Evolutionary conservation across 257 asterid species (phyloP), one percentile per base, ranked within the genome.

Genomic region (Nicotiana paniculata): DNA sequence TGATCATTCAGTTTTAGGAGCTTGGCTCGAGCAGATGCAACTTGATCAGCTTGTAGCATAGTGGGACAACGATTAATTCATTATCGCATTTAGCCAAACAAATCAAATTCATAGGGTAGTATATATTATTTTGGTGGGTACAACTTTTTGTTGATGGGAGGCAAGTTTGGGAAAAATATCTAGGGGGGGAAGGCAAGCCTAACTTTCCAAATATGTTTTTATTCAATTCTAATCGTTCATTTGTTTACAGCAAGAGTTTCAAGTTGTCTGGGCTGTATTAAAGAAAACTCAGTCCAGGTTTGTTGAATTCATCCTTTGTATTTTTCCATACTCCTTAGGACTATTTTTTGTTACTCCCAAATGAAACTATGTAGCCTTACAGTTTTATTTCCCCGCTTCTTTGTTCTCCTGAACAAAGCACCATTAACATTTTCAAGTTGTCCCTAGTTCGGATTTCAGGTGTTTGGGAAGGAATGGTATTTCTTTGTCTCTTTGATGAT

Each of bases 21-120:
- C 94, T 79, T 92, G 97, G 97, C 97, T 96, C 74, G 97, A 94
- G 95, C 94, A 91, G 93, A 91, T 94, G 97, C 97, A 92, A 87
- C 92, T 92, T 61, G 97, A 93, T 93, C 96, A 90, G 93, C 95
- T 90, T 74, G 91, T 90, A 58, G 97, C 89, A 89, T 91, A 91
- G 93, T 65, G 15, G 43, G 87, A 59, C 32, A 88, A 58, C 18
- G 80, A 86, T 89, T 90, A 90, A 88, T 87, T 88, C 84, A 91
- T 80, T 63, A 89, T 89, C 84, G 84, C 85, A 54, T 83, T 86
- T 90, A 87, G 91, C 83, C 85, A 87, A 89, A 72, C 84, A 78
- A 79, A 80, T 82, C 76, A 86, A 87, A 84, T 77, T 37, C 78
- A 32, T 86, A 88, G 86, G 91, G 88, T 85, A 85, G 89, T 86